Base-by-base conservation (phyloP, 2,329 filamentous ascomycete genomes). In the Neopestalotiopsis rosae region DNA sequence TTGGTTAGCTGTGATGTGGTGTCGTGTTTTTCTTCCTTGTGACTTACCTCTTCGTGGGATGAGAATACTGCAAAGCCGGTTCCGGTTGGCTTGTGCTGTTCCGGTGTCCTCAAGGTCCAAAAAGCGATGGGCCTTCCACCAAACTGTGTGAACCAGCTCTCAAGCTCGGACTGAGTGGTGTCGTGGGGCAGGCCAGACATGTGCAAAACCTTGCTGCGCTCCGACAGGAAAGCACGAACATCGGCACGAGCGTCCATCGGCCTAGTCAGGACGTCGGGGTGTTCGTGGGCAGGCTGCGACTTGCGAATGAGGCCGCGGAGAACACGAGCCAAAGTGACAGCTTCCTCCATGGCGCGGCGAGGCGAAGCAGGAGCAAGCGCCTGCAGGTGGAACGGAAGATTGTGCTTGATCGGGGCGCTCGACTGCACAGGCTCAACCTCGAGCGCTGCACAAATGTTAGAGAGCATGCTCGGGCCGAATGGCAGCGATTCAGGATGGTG, bases 61-160 rank as follows among this genome's bases (percentile, higher is more conserved):
- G 96, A 98, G 80, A 99, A 99, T 68, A 99, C 95, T 64, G 96
- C 96, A 82, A 99, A 99, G 67, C 96, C 96, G 67, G 95, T 97
- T 58, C 96, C 96, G 10, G 96, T 99, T n/a, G 96, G 96, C 87
- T 99, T 99, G 84, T 98, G 96, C 84, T 98, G 96, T 82, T 99
- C 96, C 3, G 96, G 96, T 14, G 96, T 99, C 71, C 95, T 93
- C 65, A 99, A 88, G 20, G 96, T 99, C 96, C 96, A 99, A 84
- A 99, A 99, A 24, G 96, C 96, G 83, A 99, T 99, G 38, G 96
- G 96, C 58, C 96, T 93, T 64, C 96, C 96, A 72, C 96, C 96
- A 79, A 97, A 99, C 82, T 99, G 96, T 38, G 96, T 99, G 80
- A 98, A 99, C 96, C 96, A 99, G 83, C 95, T 98, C 85, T 99